Conservation (phyloP, 1,139 yeast genomes). For the Pichia sp. region DNA sequence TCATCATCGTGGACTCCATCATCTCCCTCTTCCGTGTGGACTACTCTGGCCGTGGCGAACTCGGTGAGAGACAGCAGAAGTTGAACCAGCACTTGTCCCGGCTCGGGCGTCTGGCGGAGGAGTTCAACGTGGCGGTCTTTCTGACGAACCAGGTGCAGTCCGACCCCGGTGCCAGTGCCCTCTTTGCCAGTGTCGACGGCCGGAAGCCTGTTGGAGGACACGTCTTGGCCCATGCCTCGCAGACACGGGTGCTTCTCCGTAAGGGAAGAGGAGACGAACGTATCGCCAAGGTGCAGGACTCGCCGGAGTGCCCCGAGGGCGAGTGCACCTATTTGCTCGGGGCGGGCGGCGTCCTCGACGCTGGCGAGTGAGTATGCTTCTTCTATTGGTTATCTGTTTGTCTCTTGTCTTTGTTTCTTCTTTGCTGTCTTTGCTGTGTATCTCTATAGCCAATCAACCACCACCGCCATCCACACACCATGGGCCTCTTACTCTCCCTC, state of each 20-base stretch:
- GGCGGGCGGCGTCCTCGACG: slow-evolving; percentile 41
- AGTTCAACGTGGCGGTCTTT: slow-evolving; percentile 57
- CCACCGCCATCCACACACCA: slow-evolving; percentile 27
- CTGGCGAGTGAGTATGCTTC: slow-evolving; percentile 4
- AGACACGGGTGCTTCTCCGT: slow-evolving; percentile 54
- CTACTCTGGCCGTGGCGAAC: slow-evolving; percentile 58
- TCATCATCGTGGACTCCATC: slow-evolving; percentile 51
- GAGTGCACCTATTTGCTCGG: slow-evolving; percentile 55
- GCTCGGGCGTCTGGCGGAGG: slow-evolving; percentile 54
- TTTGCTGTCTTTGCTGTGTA: no score
- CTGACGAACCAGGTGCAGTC: slow-evolving; percentile 64
- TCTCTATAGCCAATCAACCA: no score
- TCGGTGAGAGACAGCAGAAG: slow-evolving; percentile 60
- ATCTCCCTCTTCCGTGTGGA: slow-evolving; percentile 65
- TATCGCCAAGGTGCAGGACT: slow-evolving; percentile 60
- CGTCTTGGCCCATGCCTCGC: slow-evolving; percentile 63
- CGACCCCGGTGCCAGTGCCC: slow-evolving; percentile 67
- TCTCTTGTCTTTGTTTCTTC: no score
- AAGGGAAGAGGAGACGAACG: slow-evolving; percentile 67
- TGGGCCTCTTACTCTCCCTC: slow-evolving; percentile 86
- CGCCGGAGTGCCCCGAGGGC: slow-evolving; percentile 61
- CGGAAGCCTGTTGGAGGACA: slow-evolving; percentile 69
- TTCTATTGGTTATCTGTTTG: no score
- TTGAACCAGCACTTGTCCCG: slow-evolving; percentile 54
- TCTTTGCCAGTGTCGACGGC: slow-evolving; percentile 65